A percentile compares a stretch with the other conserved stretches of the same genome.
Conservation (phyloP, 352 stramenopile species). For the Achlya hypogyna region DNA sequence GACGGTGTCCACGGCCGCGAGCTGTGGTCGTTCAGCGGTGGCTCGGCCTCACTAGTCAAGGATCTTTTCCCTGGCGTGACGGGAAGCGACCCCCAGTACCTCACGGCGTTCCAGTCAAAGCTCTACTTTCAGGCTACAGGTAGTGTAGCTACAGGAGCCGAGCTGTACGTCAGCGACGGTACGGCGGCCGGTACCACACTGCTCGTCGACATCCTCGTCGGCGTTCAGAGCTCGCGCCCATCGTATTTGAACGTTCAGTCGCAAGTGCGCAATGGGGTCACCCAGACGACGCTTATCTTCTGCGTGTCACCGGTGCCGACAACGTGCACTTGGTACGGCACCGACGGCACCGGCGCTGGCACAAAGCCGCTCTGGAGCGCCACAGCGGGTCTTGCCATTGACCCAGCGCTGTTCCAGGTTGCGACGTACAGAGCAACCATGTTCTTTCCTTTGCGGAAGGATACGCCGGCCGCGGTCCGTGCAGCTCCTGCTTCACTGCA, state of each 20-base stretch:
- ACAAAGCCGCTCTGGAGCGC: slow-evolving; percentile 25
- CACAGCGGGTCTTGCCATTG: slow-evolving; percentile 21
- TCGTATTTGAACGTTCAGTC: slow-evolving; percentile 18
- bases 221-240: slow-evolving; percentile 24
- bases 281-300: neutral
- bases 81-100: slow-evolving; percentile 34
- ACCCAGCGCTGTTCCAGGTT: slow-evolving; percentile 1
- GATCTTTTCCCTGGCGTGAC: slow-evolving; percentile 33
- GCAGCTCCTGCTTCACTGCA: neutral
- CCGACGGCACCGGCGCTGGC: slow-evolving; percentile 24
- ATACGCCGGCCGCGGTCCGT: neutral
- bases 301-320: neutral
- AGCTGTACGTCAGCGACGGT: slow-evolving; percentile 58
- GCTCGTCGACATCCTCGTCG: slow-evolving; percentile 27
- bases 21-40: slow-evolving; percentile 55
- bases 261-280: neutral
- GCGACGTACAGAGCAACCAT: neutral
- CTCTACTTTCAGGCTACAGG: slow-evolving; percentile 30
- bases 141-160: slow-evolving; percentile 25
- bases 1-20: slow-evolving; percentile 58
- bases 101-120: slow-evolving; percentile 31
- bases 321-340: slow-evolving; percentile 16
- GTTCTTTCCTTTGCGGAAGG: neutral
- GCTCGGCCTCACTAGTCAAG: slow-evolving; percentile 32
- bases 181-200: slow-evolving; percentile 32